phyloP scores from a whole-genome alignment of 2,329 filamentous ascomycete genomes.

The Myriangium duriaei region DNA sequence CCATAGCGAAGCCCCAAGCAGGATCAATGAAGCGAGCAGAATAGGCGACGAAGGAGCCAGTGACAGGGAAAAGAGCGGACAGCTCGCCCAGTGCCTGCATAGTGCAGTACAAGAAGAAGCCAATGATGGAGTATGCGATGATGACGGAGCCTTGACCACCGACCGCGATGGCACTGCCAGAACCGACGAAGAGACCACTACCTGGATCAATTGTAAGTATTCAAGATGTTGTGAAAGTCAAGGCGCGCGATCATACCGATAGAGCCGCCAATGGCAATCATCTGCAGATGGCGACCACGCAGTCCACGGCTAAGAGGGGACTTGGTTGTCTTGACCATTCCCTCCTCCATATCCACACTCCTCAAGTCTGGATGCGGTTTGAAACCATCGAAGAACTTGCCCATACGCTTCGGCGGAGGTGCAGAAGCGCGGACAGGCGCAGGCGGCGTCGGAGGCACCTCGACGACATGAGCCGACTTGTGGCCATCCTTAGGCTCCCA shows the following conservation, averaged over 20 bases:
- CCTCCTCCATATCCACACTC: neutral
- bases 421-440: no score
- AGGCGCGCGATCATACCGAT: constrained; percentile 34
- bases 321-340: neutral
- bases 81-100: constrained; percentile 26
- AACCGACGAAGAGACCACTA: constrained; percentile 40
- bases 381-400: neutral
- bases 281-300: constrained; percentile 18
- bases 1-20: constrained; percentile 38
- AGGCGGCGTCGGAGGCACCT: neutral
- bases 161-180: constrained; percentile 34
- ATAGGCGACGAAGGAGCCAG: constrained; percentile 30
- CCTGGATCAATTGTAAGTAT: neutral
- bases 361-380: neutral
- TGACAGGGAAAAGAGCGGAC: constrained; percentile 29
- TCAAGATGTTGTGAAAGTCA: neutral
- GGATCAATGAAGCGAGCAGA: constrained; percentile 42
- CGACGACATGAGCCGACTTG: neutral
- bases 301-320: neutral
- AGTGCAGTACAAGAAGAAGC: constrained; percentile 17
- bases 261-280: constrained; percentile 24
- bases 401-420: neutral
- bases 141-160: constrained; percentile 35
- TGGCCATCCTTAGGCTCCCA: neutral
- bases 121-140: constrained; percentile 21